Evolutionary conservation across 2,329 filamentous ascomycete genomes (phyloP), one percentile per base, ranked within the genome.

Genomic region (Didymella glomerata): DNA sequence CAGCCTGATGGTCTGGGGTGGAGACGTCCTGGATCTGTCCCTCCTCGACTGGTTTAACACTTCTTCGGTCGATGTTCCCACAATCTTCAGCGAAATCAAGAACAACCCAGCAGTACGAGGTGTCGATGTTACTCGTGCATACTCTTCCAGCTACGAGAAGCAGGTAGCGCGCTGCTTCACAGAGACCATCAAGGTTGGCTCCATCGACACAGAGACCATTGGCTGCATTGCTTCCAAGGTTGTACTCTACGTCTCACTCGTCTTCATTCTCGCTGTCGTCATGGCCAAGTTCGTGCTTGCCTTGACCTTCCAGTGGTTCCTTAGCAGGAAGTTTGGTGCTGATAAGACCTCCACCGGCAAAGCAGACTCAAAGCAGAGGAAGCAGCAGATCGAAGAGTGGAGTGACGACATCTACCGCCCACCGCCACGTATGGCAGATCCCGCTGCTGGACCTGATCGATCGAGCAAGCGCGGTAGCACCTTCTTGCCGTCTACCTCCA

Each of bases 221-320:
- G 95, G 95, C 16, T 99, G 95, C 80, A 99, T 99, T 76, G 95
- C 95, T 2, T 97, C 94, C 65, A 91, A 97, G 79, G 93, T 99
- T 25, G 95, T 99, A 3, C 88, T 99, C 42, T 99, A 99, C 74
- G 89, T 96, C 51, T 96, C 94, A 4, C 82, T 99, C 64, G 88
- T 90, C 53, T 91, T 99, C 77, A 99, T 99, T 79, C 80, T 99
- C 60, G 88, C 92, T 4, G 92, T 99, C 50, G 96, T 99, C 5
- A 74, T 86, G 16, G 86, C 90, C 63, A 94, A 96, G 66, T 99
- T 99, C 73, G 74, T 90, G n/a, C 85, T 99, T 50, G 95, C 95
- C 11, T 75, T 98, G 44, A 78, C 94, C 59, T 99, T 99, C 82
- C 92, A 97, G 73, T 99, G 96, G 96, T 97, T 99, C 79, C 83